Base-by-base conservation (phyloP, 352 stramenopile genomes). In the Phytophthora idaei region DNA sequence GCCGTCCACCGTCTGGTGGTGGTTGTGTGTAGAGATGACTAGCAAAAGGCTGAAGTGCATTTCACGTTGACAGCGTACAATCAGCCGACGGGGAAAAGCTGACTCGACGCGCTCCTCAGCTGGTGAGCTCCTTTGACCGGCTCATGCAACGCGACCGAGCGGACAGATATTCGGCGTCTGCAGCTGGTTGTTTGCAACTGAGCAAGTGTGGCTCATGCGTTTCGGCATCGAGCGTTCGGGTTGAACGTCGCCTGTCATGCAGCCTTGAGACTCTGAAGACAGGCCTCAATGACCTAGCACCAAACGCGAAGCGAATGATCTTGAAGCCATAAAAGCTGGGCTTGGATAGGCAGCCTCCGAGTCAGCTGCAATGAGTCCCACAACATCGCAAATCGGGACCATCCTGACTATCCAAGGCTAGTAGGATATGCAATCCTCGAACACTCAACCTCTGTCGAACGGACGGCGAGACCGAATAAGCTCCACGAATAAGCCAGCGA, bases 311-410 rank as follows among this genome's bases (percentile, higher is more conserved):
- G 46, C 49, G 51, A 63, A 59, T 60, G 54, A 28, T 64, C 53
- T 66, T 55, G 53, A 76, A 73, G 69, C 49, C 64, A 76, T 73
- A 69, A 57, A 76, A 52, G 27, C 54, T 61, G 58, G 34, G 8
- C 44, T 55, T 59, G 70, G 70, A 77, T 74, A 77, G 70, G 51
- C 69, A 52, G 29, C 65, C 17, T 52, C 59, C 27, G 48, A 61
- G 50, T 74, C 69, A 77, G 69, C 69, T 77, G 65, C 69, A 73
- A 45, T n/a, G 39, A 39, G 54, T 58, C 53, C 64, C 58, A 70
- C 64, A 67, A 57, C 54, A 73, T 73, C 54, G 49, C 69, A 73
- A 70, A 73, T 76, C 69, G 39, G 44, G 31, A 25, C 55, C 60
- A 75, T 72, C 67, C 52, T 65, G 58, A 67, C 58, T 69, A 71